Base-by-base conservation (phyloP, 148 eudicot species). In the Diospyros kaki region DNA sequence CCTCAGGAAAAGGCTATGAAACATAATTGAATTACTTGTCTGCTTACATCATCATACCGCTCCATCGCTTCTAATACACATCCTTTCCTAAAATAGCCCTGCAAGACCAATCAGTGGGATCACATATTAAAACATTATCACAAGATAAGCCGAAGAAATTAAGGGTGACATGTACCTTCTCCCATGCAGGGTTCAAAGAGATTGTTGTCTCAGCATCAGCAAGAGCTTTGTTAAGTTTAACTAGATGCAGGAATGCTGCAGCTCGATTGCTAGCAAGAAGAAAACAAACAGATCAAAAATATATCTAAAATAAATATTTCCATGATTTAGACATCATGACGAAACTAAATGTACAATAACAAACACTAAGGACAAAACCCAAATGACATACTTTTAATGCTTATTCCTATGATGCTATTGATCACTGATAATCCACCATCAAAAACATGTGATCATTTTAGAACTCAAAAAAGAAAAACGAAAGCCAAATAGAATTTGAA, bases 81-180 rank as follows among this genome's bases (percentile, higher is more conserved):
- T 72, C 97, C 99, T 86, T 95, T 95, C 78, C 99, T 87, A 80
- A 95, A 95, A 84, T 92, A 90, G 17, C 99, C 99, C 99, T 95
- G 85, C 65, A 76, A 53, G 54, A 52, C 56, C 18, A 77, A 62
- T 75, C 68, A 79, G 69, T 66, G 14, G 28, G 51, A 79, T 71
- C 54, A 69, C 48, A 46, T 66, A 10, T 43, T 1, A 59, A 71
- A 64, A 28, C n/a, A 38, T 41, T 17, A 9, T 2, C 14, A n/a
- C 28, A 56, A 64, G 38, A 14, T 42, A 62, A 11, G 44, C 6
- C 51, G 40, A 58, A 48, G 45, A 14, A 1, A 41, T 43, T 64
- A 39, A 71, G 40, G 8, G 10, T 9, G 69, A 18, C 39, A 56
- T 53, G 14, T 83, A 95, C 99, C 99, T 95, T 95, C 79, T 95